A percentile compares a stretch with the other conserved stretches of the same genome.
Conservation (phyloP, 2,329 filamentous ascomycete species). For the Talaromyces marneffei region DNA sequence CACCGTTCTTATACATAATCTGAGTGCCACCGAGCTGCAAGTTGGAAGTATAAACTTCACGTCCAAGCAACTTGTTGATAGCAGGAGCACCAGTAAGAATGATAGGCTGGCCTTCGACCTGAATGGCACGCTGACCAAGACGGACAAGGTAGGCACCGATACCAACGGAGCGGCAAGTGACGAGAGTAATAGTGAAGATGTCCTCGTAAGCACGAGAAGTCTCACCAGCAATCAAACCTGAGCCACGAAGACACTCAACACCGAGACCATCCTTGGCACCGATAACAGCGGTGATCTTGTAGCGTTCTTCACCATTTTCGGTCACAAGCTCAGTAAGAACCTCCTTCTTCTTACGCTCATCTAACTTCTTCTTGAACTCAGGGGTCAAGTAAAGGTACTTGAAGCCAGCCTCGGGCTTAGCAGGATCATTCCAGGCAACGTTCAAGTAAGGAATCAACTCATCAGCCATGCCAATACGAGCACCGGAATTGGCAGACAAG, state of each 20-base stretch:
- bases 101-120: conserved; percentile 98
- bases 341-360: conserved; percentile 65
- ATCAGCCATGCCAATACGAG: conserved; percentile 91
- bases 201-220: conserved; percentile 97
- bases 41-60: conserved; percentile 98
- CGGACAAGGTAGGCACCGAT: conserved; percentile 98
- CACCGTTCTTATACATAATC: conserved; percentile 99
- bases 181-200: conserved; percentile 96
- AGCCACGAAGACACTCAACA: conserved; percentile 94
- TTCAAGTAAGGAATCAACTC: conserved; percentile 97
- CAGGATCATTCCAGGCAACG: conserved; percentile 86
- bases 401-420: conserved; percentile 81
- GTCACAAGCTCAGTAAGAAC: conserved; percentile 83
- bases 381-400: conserved; percentile 93
- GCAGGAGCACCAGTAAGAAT: conserved; percentile 96
- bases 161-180: conserved; percentile 97
- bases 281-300: conserved; percentile 90
- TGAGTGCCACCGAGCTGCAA: conserved; percentile 99
- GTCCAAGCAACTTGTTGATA: conserved; percentile 95
- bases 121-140: conserved; percentile 94
- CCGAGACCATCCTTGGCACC: conserved; percentile 93
- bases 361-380: conserved; percentile 78
- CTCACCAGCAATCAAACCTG: conserved; percentile 94
- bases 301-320: conserved; percentile 81
- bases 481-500: conserved; percentile 96